Conservation (phyloP, 805 yeast genomes). For the Saccharomycopsis fermentans region DNA sequence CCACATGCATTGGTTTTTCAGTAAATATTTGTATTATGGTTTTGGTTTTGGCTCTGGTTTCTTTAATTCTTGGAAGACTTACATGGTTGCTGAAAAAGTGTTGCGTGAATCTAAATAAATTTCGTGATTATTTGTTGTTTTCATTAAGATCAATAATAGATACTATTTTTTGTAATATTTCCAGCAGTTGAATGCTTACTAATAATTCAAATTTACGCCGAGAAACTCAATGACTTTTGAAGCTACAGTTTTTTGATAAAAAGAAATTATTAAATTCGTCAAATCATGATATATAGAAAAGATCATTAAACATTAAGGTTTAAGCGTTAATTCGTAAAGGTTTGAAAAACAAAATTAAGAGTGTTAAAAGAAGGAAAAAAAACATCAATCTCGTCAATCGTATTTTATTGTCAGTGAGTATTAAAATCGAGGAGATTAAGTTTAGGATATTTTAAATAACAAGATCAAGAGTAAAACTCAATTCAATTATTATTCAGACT, state of each 20-base stretch:
- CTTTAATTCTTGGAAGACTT: conserved; percentile 10
- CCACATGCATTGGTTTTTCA: conserved; percentile 1
- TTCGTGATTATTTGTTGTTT: not conserved
- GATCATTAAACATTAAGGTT: not conserved
- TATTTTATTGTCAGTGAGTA: not conserved
- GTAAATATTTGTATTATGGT: conserved; percentile 9
- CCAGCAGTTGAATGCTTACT: too few relatives aligned
- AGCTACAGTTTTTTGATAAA: not conserved
- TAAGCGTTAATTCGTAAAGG: not conserved
- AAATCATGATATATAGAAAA: not conserved
- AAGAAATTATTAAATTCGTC: not conserved
- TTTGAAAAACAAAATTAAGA: not conserved
- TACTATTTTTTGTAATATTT: too few relatives aligned
- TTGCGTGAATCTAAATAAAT: not conserved
- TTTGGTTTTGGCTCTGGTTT: conserved; percentile 14
- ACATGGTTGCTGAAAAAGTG: conserved; percentile 1
- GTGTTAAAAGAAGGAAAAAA: not conserved
- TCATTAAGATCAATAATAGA: too few relatives aligned
- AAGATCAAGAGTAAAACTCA: not conserved
- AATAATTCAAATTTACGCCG: too few relatives aligned
- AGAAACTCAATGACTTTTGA: too few relatives aligned
- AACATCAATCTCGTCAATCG: not conserved
- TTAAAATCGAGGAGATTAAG: not conserved
- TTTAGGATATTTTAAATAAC: not conserved
- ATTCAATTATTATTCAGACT: too few relatives aligned